Conservation (phyloP, 176 grass and related monocot genomes). For the Aechmea fasciata region DNA sequence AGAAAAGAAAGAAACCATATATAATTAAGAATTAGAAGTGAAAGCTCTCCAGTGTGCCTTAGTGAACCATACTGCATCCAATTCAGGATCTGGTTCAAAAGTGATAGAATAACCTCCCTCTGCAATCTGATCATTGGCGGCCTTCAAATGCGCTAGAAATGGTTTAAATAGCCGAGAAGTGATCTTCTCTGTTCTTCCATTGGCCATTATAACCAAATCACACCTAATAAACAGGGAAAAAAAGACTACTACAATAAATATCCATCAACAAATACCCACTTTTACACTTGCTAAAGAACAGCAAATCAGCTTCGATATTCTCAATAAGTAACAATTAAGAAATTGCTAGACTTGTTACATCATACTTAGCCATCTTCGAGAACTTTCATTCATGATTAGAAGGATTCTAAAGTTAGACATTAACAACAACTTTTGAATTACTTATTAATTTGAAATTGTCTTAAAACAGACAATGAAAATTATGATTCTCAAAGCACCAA, state of each 20-base stretch:
- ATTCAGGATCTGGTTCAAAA: slow-evolving; percentile 47
- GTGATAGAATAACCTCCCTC: slow-evolving; percentile 91
- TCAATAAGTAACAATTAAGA: no score
- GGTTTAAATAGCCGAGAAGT: slow-evolving; percentile 79
- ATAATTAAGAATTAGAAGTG: no score
- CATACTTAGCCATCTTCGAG: no score
- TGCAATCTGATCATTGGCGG: slow-evolving; percentile 64
- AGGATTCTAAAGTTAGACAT: no score
- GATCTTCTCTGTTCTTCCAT: slow-evolving; percentile 79
- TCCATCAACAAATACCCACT: not conserved
- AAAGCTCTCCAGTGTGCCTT: slow-evolving; percentile 71
- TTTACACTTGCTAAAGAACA: not conserved
- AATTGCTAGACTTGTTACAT: no score
- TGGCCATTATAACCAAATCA: slow-evolving; percentile 77
- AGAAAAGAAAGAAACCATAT: not conserved
- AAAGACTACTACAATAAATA: not conserved
- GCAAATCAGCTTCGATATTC: not conserved
- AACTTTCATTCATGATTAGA: no score
- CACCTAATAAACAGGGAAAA: slow-evolving; percentile 40
- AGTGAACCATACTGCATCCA: slow-evolving; percentile 59
- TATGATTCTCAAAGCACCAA: no score
- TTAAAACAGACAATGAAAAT: no score
- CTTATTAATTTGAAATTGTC: no score
- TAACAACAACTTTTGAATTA: no score
- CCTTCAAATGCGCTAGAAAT: slow-evolving; percentile 73